Percentiles rank a stretch among this genome's conserved stretches.
Evolutionary conservation across 177 flowering plant species (phyloP).

Genomic region (Vitis hybrid): DNA sequence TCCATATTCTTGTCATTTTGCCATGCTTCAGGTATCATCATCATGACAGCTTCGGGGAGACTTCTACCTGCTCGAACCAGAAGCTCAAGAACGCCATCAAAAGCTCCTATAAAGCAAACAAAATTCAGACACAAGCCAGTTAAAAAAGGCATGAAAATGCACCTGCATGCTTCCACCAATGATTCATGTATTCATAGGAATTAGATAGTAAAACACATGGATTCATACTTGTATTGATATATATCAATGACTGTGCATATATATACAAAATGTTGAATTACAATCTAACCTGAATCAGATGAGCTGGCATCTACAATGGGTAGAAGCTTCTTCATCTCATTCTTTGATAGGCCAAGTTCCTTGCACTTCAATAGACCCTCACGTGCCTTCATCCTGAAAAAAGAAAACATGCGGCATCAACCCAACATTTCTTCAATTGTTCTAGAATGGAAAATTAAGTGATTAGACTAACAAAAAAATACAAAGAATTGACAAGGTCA

Average conservation of each 20-base stretch:
- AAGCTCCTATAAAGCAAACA: constrained; percentile 61
- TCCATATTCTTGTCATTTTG: constrained; percentile 99
- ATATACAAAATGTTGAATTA: not conserved
- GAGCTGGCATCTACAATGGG: constrained; percentile 98
- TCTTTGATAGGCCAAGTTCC: constrained; percentile 82
- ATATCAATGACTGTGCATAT: not conserved
- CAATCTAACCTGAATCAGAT: constrained; percentile 86
- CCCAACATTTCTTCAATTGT: not conserved
- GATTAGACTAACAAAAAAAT: too few species aligned
- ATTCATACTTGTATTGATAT: not conserved
- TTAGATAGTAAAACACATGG: not conserved
- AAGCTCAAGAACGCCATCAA: constrained; percentile 98
- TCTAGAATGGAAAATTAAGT: not conserved
- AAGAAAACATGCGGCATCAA: not conserved
- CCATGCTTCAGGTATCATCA: constrained; percentile 99
- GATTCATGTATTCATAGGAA: not conserved
- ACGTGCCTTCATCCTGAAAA: constrained; percentile 94
- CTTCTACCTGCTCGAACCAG: constrained; percentile 95
- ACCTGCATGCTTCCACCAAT: not conserved
- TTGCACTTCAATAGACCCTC: constrained; percentile 94
- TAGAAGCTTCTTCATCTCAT: constrained; percentile 85
- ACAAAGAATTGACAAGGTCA: too few species aligned
- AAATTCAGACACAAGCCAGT: not conserved
- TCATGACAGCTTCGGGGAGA: constrained; percentile 99
- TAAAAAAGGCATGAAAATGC: not conserved